Percentiles rank a stretch among this genome's conserved stretches.
phyloP scores from a whole-genome alignment of 148 eudicot genomes.

The Drosera capensis region DNA sequence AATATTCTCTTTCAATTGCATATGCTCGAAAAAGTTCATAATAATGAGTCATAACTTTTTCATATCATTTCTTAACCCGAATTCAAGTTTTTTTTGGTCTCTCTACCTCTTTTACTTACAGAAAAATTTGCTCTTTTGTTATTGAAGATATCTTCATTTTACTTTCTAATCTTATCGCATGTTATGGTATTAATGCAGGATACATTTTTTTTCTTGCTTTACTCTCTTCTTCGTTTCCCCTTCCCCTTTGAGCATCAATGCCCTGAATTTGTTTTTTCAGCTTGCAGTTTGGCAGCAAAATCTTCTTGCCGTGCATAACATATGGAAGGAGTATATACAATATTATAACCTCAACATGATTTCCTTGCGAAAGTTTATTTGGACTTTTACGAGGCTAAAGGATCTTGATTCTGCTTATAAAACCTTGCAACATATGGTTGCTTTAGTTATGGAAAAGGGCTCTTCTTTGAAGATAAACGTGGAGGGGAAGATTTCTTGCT shows the following conservation, averaged over 20 bases:
- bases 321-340: conserved; percentile 58
- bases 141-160: too few species aligned
- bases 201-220: too few species aligned
- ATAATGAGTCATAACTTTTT: too few species aligned
- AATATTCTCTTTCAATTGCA: too few species aligned
- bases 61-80: too few species aligned
- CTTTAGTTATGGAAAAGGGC: conserved; percentile 28
- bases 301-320: conserved; percentile 51
- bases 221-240: too few species aligned
- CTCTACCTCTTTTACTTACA: too few species aligned
- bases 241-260: background rate
- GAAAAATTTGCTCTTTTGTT: too few species aligned
- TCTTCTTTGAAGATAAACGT: conserved; percentile 13
- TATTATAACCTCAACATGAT: conserved; percentile 30
- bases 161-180: too few species aligned
- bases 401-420: conserved; percentile 53
- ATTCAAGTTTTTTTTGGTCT: too few species aligned
- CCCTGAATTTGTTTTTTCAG: conserved; percentile 38
- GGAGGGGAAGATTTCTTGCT: conserved; percentile 22
- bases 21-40: too few species aligned
- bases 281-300: conserved; percentile 85
- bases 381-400: conserved; percentile 51
- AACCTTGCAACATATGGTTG: conserved; percentile 58
- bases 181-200: too few species aligned
- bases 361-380: conserved; percentile 45